Evolutionary conservation across 2,329 filamentous ascomycete species (phyloP), one percentile per base, ranked within the genome.

Genomic region (Xylaria digitata): DNA sequence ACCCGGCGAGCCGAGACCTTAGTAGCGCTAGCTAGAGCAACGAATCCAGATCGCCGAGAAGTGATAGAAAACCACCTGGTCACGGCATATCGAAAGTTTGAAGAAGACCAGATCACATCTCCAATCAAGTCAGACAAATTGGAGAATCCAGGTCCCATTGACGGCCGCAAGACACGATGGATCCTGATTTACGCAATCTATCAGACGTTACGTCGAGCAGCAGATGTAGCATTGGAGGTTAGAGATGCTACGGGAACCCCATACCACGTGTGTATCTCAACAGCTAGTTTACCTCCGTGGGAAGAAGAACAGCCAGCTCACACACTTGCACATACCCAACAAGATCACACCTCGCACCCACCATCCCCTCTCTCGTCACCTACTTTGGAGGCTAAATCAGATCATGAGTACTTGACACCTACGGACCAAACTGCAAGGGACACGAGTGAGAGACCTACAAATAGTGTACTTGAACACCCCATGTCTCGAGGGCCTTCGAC

Each of bases 81-180:
- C 1, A 81, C 84, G 59, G 87, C 89, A 0, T 96, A 94, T 73
- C 83, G 87, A 3, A 83, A 82, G 2, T 95, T 94, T 63, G 92
- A 96, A 74, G 86, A 88, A 59, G 84, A 87, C 6, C 83, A 82
- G 7, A 76, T 85, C 21, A 78, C 83, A 54, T 78, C 79, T 0
- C 82, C 85, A 1, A 80, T 81, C 21, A 88, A 85, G 67, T 80
- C 81, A 0, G 86, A 90, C 65, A 87, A 86, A 63, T 66, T 77
- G 6, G 86, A 88, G 42, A 89, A 87, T 73, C 75, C 90, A 0
- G 85, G 86, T 0, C 79, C 88, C 11, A 81, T 85, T 8, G 92
- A 95, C 69, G 91, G 88, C 1, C 87, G 92, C 46, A 94, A 93
- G 77, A 86, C 94, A 17, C 85, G 92, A 45, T 96, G 92, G 92